Evolutionary conservation across 1,139 yeast species (phyloP).

Genomic region (Sugiyamaella castrensis): DNA sequence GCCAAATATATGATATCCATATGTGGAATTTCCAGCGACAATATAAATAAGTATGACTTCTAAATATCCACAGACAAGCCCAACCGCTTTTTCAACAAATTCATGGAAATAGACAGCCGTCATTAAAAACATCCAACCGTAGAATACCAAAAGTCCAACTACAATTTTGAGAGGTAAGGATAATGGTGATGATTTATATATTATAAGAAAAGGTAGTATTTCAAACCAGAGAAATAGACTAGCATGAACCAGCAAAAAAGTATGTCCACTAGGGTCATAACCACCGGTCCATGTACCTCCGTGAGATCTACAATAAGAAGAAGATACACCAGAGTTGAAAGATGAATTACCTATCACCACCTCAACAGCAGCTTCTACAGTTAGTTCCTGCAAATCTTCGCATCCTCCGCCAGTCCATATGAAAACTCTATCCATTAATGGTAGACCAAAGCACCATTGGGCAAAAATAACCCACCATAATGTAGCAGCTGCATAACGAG

Average conservation of each 20-base stretch:
- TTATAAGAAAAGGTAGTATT: slow-evolving; percentile 38
- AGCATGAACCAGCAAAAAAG: slow-evolving; percentile 72
- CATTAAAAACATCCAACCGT: slow-evolving; percentile 88
- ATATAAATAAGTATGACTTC: slow-evolving; percentile 45
- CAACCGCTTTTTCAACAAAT: slow-evolving; percentile 65
- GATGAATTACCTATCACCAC: not conserved
- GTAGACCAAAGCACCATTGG: slow-evolving; percentile 85
- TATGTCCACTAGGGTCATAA: slow-evolving; percentile 95
- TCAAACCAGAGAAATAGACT: slow-evolving; percentile 71
- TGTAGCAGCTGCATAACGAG: slow-evolving; percentile 53
- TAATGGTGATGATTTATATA: not conserved
- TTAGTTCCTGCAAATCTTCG: slow-evolving; percentile 25
- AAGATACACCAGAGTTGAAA: slow-evolving; percentile 29
- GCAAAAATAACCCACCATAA: slow-evolving; percentile 80
- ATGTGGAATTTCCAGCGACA: slow-evolving; percentile 29
- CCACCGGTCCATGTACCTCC: slow-evolving; percentile 88
- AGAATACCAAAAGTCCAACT: slow-evolving; percentile 39
- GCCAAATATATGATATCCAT: too few species aligned
- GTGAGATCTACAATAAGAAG: slow-evolving; percentile 55
- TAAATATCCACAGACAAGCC: slow-evolving; percentile 57
- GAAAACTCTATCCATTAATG: slow-evolving; percentile 86
- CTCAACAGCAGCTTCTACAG: slow-evolving; percentile 12
- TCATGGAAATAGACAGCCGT: slow-evolving; percentile 87
- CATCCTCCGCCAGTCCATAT: slow-evolving; percentile 82
- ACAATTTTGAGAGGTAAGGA: slow-evolving; percentile 3